Evolutionary conservation across 2,329 filamentous ascomycete genomes (phyloP).

Genomic region (Cladobotryum mycophilum): DNA sequence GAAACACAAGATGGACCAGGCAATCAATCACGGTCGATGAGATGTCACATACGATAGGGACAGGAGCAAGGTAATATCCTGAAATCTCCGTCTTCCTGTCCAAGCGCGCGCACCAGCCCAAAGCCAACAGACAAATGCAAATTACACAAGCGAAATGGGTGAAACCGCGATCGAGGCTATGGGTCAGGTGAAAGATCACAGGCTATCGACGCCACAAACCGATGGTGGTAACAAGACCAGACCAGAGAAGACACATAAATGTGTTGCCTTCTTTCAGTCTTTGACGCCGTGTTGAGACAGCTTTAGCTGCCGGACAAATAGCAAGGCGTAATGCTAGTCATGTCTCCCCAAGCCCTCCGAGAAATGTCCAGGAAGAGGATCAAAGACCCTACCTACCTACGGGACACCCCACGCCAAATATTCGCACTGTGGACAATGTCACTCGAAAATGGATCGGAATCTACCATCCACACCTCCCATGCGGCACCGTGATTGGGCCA

Average conservation of each 20-base stretch:
- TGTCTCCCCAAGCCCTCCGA: too few relatives aligned
- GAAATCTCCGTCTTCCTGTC: not conserved
- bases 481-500: constrained; percentile 1
- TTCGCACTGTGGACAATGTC: constrained; percentile 25
- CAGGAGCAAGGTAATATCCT: not conserved
- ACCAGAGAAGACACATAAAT: too few relatives aligned
- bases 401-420: not conserved
- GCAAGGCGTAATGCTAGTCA: too few relatives aligned
- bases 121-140: too few relatives aligned
- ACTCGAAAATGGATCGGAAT: constrained; percentile 31
- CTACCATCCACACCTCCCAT: constrained; percentile 7
- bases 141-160: too few relatives aligned
- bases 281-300: not conserved
- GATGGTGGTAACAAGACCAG: not conserved
- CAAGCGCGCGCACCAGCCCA: too few relatives aligned
- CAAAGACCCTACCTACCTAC: too few relatives aligned
- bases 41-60: not conserved
- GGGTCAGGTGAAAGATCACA: not conserved
- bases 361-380: too few relatives aligned
- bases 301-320: too few relatives aligned
- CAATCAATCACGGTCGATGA: too few relatives aligned
- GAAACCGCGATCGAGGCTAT: not conserved
- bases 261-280: not conserved
- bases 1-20: too few relatives aligned
- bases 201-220: not conserved